Conservation (phyloP, 2,329 filamentous ascomycete genomes). For the Plectosphaerella plurivora region DNA sequence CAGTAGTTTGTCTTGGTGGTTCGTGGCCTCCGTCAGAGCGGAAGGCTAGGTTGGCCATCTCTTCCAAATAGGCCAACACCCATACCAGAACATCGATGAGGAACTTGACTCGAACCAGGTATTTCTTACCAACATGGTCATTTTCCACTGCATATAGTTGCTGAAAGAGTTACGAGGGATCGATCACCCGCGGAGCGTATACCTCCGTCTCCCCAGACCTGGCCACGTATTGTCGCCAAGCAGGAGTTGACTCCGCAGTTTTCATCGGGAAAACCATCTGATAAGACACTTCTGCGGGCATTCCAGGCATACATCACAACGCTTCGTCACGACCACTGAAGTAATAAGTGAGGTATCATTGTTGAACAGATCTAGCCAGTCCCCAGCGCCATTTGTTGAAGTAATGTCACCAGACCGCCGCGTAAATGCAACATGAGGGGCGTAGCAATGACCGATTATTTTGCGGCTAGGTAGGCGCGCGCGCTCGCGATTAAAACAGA, state of each 20-base stretch:
- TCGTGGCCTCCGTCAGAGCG: too few relatives aligned
- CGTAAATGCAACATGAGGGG: background rate
- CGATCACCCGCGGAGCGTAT: background rate
- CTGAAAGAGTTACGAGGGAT: background rate
- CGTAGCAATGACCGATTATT: background rate
- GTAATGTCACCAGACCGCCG: constrained; percentile 11
- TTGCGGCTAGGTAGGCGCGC: too few relatives aligned
- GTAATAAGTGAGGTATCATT: constrained; percentile 12
- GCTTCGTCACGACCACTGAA: background rate
- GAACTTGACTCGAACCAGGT: too few relatives aligned
- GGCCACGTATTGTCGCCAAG: background rate
- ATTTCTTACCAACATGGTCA: too few relatives aligned
- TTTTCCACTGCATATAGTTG: too few relatives aligned
- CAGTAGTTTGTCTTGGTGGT: too few relatives aligned
- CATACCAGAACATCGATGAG: background rate
- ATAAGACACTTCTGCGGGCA: too few relatives aligned
- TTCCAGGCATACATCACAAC: too few relatives aligned
- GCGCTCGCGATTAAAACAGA: constrained; percentile 64
- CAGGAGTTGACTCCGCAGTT: too few relatives aligned
- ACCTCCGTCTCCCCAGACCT: background rate
- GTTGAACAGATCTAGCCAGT: constrained; percentile 13
- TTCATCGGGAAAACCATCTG: too few relatives aligned
- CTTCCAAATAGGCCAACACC: background rate
- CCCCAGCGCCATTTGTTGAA: constrained; percentile 16
- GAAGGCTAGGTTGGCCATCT: too few relatives aligned